These are phyloP conservation scores for Andrographis paniculata DNA, from an alignment of 305 asterid genomes.

Conservation along the genomic window DNA sequence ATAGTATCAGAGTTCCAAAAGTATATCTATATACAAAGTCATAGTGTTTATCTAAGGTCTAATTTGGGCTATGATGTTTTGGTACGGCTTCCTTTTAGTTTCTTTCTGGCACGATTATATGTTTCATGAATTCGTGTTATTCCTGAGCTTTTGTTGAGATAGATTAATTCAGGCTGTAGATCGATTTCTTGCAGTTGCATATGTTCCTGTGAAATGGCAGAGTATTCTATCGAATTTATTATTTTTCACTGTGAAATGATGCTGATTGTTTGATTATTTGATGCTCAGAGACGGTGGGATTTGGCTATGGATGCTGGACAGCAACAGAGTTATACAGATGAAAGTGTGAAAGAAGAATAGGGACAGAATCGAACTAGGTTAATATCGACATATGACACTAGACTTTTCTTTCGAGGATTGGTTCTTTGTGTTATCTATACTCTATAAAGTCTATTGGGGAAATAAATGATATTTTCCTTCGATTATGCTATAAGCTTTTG, in stretches of 20 bases:
- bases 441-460: no score
- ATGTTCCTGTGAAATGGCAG: neutral
- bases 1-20: no score
- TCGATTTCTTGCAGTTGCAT: no score
- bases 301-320: neutral
- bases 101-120: no score
- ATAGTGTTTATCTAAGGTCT: no score
- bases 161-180: no score
- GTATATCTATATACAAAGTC: no score
- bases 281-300: neutral
- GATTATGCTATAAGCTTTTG: no score
- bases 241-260: neutral
- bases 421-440: neutral
- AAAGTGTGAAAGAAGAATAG: neutral
- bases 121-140: no score
- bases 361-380: neutral
- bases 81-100: no score
- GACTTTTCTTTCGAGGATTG: neutral
- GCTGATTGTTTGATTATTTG: neutral
- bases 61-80: no score
- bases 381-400: neutral
- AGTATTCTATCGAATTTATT: neutral
- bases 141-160: no score
- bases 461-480: neutral
- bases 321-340: neutral